Conservation (phyloP, 2,329 filamentous ascomycete genomes). For the Xylariales sp. region DNA sequence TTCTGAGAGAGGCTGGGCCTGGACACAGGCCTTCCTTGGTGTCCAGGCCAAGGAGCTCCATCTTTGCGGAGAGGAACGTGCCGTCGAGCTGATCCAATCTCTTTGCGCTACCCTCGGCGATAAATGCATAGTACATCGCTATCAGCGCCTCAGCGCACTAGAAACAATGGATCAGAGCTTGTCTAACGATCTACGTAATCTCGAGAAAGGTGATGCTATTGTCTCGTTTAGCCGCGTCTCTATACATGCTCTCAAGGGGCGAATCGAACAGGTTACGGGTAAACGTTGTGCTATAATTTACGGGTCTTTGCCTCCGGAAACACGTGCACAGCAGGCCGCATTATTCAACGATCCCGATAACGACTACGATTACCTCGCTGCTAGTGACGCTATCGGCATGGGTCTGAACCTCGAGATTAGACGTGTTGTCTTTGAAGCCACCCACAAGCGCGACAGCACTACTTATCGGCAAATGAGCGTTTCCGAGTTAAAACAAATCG, state of each 20-base stretch:
- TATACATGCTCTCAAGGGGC: conserved; percentile 82
- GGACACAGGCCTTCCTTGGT: conserved; percentile 91
- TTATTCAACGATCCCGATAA: conserved; percentile 96
- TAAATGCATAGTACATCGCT: conserved; percentile 81
- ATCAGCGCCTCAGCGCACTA: conserved; percentile 84
- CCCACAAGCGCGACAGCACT: conserved; percentile 76
- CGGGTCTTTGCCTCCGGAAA: conserved; percentile 90
- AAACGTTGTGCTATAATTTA: conserved; percentile 92
- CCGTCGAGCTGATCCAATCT: conserved; percentile 80
- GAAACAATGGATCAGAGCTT: conserved; percentile 73
- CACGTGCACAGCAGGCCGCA: conserved; percentile 87
- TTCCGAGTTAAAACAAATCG: conserved; percentile 94
- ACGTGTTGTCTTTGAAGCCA: conserved; percentile 86
- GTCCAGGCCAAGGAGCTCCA: conserved; percentile 90
- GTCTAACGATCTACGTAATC: conserved; percentile 68
- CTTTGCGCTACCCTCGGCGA: conserved; percentile 85
- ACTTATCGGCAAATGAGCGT: conserved; percentile 69
- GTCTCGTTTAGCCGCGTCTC: conserved; percentile 86
- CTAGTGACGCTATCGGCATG: conserved; percentile 97
- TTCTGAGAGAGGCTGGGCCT: conserved; percentile 85
- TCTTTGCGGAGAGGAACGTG: conserved; percentile 89
- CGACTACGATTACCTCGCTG: conserved; percentile 93
- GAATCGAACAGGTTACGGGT: conserved; percentile 81
- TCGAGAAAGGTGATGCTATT: conserved; percentile 90
- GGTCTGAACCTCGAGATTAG: conserved; percentile 93